Base-by-base conservation (phyloP, 176 grass and related monocot species). In the Paspalum notatum region DNA sequence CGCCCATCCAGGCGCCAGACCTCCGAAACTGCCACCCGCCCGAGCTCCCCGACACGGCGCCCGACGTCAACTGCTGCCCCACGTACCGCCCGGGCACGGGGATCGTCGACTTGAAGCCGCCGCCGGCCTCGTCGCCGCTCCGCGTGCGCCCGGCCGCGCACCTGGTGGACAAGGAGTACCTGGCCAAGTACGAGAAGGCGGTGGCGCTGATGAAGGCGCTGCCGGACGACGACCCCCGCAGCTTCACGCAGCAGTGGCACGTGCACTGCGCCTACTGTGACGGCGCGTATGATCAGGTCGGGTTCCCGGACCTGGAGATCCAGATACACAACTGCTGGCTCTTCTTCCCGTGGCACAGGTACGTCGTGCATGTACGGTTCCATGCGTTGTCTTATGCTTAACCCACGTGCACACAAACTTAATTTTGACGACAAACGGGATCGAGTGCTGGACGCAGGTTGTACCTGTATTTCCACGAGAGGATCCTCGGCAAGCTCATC, bases 261-360 rank as follows among this genome's bases (percentile, higher is more conserved):
- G 74, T 88, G 24, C 91, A 97, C 76, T 93, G 91, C 61, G 80
- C 90, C 2, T 93, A 87, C 80, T 92, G 90, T 15, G 64, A 89
- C 52, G 88, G 55, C 16, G 83, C 88, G 9, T 93, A 89, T 27
- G 88, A 89, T 10, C 90, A 93, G 82, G 73, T 77, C 17, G 93
- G 88, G 0, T 87, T 92, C 56, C 89, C 89, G 1, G 55, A 80
- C 66, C 13, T 93, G 2, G 81, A 90, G 20, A 11, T 93, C 54
- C 88, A 91, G 63, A 9, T 93, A 0, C 90, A 93, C 77, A 74
- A 42, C 74, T 91, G 48, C n/a, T 97, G 93, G 93, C 70, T 91
- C 57, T 93, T 97, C 80, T 93, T 93, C 81, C 93, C 93, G 0
- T 97, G 90, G 90, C 93, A 97, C 84, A 85, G 90, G 85, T 87